These are phyloP conservation scores for Paramarasmius palmivorus DNA, from an alignment of 1,284 basidiomycete species.

Conservation along the genomic window DNA sequence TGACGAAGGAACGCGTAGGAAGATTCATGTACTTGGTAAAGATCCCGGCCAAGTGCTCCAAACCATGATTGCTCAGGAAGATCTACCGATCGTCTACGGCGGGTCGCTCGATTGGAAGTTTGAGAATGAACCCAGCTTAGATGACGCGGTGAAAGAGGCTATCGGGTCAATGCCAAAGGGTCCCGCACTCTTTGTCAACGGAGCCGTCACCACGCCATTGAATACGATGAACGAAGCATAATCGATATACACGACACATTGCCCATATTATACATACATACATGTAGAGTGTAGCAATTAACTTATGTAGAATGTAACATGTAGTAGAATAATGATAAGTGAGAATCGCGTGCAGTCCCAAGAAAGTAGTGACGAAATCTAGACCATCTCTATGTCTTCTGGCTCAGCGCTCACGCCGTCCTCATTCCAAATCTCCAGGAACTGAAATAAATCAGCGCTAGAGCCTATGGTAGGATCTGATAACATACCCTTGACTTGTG, in stretches of 20 bases:
- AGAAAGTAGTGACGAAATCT: not conserved
- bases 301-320: too few species aligned
- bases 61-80: constrained; percentile 50
- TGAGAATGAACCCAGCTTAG: constrained; percentile 59
- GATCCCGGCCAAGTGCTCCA: constrained; percentile 34
- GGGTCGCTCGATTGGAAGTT: constrained; percentile 69
- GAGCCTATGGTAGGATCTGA: not conserved
- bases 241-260: too few species aligned
- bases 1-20: constrained; percentile 71
- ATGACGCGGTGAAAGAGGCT: constrained; percentile 41
- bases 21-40: constrained; percentile 47
- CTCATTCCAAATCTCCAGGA: constrained; percentile 79
- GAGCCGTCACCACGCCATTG: constrained; percentile 27
- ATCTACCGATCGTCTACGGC: constrained; percentile 69
- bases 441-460: constrained; percentile 40
- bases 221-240: too few species aligned
- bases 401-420: constrained; percentile 77
- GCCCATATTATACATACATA: too few species aligned
- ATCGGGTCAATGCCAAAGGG: constrained; percentile 54
- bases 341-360: too few species aligned
- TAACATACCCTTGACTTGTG: constrained; percentile 61
- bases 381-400: constrained; percentile 41
- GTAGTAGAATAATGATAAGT: too few species aligned
- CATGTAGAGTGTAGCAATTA: too few species aligned
- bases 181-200: constrained; percentile 49